Evolutionary conservation across 1,139 yeast genomes (phyloP).

Genomic region (Lodderomyces elongisporus): DNA sequence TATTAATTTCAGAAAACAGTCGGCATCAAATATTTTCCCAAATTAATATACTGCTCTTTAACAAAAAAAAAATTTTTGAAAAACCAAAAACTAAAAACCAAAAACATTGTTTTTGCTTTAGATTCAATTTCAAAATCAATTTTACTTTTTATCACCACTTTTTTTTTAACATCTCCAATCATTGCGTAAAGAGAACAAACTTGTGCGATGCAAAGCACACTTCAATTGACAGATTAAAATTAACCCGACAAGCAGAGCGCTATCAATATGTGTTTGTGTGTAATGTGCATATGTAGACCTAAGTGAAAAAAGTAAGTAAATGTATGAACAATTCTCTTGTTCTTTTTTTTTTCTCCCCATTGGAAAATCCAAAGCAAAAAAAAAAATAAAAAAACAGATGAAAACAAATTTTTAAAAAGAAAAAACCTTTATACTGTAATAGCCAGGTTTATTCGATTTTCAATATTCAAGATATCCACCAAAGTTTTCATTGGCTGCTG

Average conservation of each 20-base stretch:
- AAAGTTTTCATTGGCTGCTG: conserved; percentile 3
- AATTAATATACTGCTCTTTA: conserved; percentile 23
- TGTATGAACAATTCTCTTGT: no score
- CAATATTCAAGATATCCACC: conserved; percentile 4
- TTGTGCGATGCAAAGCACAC: neutral
- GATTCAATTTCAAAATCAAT: neutral
- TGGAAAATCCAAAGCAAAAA: no score
- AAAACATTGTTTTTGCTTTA: neutral
- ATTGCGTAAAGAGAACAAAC: neutral
- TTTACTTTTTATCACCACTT: no score
- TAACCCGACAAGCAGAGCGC: conserved; percentile 34
- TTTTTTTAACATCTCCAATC: no score
- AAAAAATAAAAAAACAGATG: no score
- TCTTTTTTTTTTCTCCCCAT: no score
- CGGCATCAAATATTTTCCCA: conserved; percentile 7
- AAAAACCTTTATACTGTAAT: conserved; percentile 1
- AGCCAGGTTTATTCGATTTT: conserved; percentile 2
- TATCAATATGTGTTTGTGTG: conserved; percentile 9
- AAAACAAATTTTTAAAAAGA: neutral
- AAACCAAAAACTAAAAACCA: no score
- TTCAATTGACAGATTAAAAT: neutral
- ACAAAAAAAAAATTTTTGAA: neutral
- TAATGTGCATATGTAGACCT: no score
- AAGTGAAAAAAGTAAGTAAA: no score
- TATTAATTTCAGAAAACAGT: conserved; percentile 18